phyloP scores from a whole-genome alignment of 164 flowering plant genomes.

The Macadamia integrifolia region DNA sequence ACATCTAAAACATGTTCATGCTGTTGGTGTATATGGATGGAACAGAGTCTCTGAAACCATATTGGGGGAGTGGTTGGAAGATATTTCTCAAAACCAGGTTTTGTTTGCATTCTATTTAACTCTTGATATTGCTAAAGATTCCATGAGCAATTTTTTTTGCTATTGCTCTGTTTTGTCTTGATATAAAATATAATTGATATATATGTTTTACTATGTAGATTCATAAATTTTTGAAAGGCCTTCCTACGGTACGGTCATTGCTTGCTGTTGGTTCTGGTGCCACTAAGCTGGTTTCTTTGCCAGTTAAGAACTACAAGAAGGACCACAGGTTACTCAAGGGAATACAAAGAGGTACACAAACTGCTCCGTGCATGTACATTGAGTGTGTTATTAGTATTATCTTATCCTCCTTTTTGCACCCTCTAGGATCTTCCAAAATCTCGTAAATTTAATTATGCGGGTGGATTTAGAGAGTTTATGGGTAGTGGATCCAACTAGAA shows the following conservation, averaged over 20 bases:
- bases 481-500: too few relatives aligned
- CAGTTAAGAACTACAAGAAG: conserved; percentile 75
- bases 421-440: background rate
- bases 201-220: conserved; percentile 30
- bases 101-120: background rate
- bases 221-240: conserved; percentile 74
- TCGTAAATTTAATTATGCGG: background rate
- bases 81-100: conserved; percentile 96
- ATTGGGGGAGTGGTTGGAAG: conserved; percentile 95
- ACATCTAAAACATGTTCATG: conserved; percentile 84
- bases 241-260: conserved; percentile 78
- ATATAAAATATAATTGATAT: background rate
- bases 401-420: background rate
- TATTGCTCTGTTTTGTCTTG: too few relatives aligned
- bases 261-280: conserved; percentile 89
- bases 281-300: conserved; percentile 78
- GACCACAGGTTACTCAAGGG: conserved; percentile 82
- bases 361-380: background rate
- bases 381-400: background rate
- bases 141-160: background rate
- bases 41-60: conserved; percentile 69
- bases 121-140: background rate
- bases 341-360: conserved; percentile 79
- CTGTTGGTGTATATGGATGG: conserved; percentile 90
- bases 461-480: too few relatives aligned